phyloP scores from a whole-genome alignment of 495 filamentous ascomycete species.

The Wilcoxina mikolae region DNA sequence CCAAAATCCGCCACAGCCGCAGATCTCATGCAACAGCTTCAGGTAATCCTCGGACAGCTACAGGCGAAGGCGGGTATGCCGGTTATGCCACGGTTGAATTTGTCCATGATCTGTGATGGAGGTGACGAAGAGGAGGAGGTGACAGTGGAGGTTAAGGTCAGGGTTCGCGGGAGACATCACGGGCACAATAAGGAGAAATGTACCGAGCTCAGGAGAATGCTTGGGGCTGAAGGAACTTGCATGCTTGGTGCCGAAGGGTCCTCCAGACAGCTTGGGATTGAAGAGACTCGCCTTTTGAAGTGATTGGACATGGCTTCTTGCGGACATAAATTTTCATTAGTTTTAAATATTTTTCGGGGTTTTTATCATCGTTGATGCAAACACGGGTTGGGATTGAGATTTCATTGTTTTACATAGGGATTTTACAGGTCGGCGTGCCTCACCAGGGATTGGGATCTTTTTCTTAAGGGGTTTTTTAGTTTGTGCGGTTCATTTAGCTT shows the following conservation, averaged over 20 bases:
- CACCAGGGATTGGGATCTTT: no score
- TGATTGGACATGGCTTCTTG: no score
- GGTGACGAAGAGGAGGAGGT: background rate
- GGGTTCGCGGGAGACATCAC: background rate
- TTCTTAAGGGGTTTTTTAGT: no score
- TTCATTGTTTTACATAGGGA: no score
- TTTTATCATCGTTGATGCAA: no score
- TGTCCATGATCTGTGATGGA: background rate
- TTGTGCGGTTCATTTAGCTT: no score
- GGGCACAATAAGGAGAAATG: background rate
- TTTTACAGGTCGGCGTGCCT: no score
- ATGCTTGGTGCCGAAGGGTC: no score
- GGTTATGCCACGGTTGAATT: background rate
- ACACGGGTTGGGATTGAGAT: no score
- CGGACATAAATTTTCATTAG: no score
- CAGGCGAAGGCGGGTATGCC: background rate
- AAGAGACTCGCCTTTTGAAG: background rate
- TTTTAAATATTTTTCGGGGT: no score
- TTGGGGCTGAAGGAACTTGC: background rate
- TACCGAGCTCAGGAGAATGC: background rate
- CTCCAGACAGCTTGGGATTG: no score
- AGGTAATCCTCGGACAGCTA: background rate
- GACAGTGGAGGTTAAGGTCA: background rate
- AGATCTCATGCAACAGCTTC: background rate
- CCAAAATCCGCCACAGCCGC: background rate